Percentiles rank a stretch among this genome's conserved stretches.
Evolutionary conservation across 2,329 filamentous ascomycete genomes (phyloP).

Genomic region (Cladosporium sp.): DNA sequence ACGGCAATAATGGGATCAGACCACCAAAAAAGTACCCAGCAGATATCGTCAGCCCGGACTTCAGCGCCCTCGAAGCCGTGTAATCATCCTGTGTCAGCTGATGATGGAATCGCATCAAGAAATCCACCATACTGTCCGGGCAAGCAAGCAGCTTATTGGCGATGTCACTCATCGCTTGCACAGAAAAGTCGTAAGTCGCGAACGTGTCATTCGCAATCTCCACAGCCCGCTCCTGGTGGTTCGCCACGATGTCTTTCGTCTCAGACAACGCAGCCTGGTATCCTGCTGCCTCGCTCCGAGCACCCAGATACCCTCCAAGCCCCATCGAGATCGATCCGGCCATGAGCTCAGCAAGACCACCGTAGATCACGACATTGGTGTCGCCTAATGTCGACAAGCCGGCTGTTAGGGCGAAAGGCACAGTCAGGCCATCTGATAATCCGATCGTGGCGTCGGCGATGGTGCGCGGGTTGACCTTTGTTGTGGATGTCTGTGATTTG

Average conservation of each 20-base stretch:
- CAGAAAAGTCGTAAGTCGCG: slow-evolving; percentile 42
- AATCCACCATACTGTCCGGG: slow-evolving; percentile 43
- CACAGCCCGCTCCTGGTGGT: slow-evolving; percentile 40
- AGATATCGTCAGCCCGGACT: slow-evolving; percentile 65
- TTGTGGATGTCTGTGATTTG: background rate
- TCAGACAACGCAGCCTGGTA: slow-evolving; percentile 49
- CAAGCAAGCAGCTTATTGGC: background rate
- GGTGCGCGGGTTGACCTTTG: slow-evolving; percentile 36
- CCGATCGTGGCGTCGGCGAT: slow-evolving; percentile 48
- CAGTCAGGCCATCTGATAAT: slow-evolving; percentile 45
- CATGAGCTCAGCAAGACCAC: slow-evolving; percentile 43
- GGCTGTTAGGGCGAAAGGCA: slow-evolving; percentile 46
- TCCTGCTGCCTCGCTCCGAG: slow-evolving; percentile 53
- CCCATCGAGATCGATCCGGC: slow-evolving; percentile 47
- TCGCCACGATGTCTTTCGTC: slow-evolving; percentile 42
- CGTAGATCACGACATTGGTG: slow-evolving; percentile 42
- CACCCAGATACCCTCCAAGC: slow-evolving; percentile 46
- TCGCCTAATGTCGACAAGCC: slow-evolving; percentile 43
- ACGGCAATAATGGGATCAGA: slow-evolving; percentile 69
- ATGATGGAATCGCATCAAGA: slow-evolving; percentile 52
- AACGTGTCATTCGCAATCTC: slow-evolving; percentile 46
- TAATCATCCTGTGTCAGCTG: slow-evolving; percentile 46
- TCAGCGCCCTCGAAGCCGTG: slow-evolving; percentile 44
- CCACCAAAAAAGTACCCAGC: slow-evolving; percentile 70
- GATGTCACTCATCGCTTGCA: slow-evolving; percentile 27